Conservation (phyloP, 768 basidiomycete species). For the Botryobasidium botryosum region DNA sequence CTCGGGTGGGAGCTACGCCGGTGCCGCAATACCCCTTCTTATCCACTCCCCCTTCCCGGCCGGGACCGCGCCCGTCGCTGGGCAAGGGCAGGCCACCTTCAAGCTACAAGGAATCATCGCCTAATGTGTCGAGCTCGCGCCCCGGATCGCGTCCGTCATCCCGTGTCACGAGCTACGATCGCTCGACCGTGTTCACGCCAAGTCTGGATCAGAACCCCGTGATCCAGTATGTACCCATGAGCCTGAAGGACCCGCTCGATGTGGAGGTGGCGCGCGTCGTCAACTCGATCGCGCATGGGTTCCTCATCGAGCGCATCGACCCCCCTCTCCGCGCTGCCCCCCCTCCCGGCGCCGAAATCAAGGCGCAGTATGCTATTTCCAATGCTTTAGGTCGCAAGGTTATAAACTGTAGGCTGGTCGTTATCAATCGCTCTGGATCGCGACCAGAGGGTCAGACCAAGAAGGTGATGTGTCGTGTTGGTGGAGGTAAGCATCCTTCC, state of each 20-base stretch:
- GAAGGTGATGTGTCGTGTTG: conserved; percentile 86
- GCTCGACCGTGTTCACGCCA: conserved; percentile 38
- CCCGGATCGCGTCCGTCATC: conserved; percentile 8
- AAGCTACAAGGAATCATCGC: conserved; percentile 12
- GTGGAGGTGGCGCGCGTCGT: conserved; percentile 56
- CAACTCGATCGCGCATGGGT: conserved; percentile 60
- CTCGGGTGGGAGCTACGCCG: no score
- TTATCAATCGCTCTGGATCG: conserved; percentile 40
- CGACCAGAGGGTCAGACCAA: conserved; percentile 32
- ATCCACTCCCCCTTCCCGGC: no score
- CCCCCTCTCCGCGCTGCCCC: conserved; percentile 49
- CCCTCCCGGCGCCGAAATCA: conserved; percentile 59
- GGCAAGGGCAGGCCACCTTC: conserved; percentile 14
- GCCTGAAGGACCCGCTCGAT: conserved; percentile 66
- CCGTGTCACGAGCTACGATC: background rate
- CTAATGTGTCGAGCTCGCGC: background rate
- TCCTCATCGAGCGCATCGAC: conserved; percentile 66
- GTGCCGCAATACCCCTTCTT: no score
- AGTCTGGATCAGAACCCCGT: conserved; percentile 33
- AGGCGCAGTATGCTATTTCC: conserved; percentile 71
- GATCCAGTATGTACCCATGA: conserved; percentile 48
- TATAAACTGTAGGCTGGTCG: conserved; percentile 65
- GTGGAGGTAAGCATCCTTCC: conserved; percentile 46
- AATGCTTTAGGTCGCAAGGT: conserved; percentile 55
- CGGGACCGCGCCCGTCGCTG: conserved; percentile 6